These are phyloP conservation scores for Entomortierella chlamydospora DNA, from an alignment of 192 early-diverging fungal genomes.

Conservation along the genomic window DNA sequence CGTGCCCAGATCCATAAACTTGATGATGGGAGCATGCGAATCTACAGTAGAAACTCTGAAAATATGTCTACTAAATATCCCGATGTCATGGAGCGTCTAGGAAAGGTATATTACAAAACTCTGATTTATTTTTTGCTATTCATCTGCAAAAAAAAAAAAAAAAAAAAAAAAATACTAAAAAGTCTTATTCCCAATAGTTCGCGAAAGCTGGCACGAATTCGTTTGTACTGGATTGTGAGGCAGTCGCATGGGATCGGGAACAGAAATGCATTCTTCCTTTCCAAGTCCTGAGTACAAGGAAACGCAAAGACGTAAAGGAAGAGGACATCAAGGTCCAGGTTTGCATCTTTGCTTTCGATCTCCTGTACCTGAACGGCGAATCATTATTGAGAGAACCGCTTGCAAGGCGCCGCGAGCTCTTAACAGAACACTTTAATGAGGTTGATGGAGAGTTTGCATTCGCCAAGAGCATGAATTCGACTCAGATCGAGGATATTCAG, in stretches of 20 bases:
- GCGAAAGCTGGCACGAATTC: slow-evolving; percentile 72
- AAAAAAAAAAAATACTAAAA: not conserved
- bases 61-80: slow-evolving; percentile 94
- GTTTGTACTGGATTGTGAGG: slow-evolving; percentile 98
- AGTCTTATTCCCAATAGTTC: slow-evolving; percentile 44
- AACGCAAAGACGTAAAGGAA: slow-evolving; percentile 93
- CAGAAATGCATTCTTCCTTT: slow-evolving; percentile 94
- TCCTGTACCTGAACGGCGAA: slow-evolving; percentile 94
- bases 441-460: slow-evolving; percentile 91
- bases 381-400: slow-evolving; percentile 84
- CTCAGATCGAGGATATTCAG: slow-evolving; percentile 94
- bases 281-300: slow-evolving; percentile 95
- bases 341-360: slow-evolving; percentile 97
- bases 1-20: slow-evolving; percentile 83
- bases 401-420: slow-evolving; percentile 76
- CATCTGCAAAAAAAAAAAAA: not conserved
- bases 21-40: slow-evolving; percentile 76
- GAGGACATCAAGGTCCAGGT: slow-evolving; percentile 95
- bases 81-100: slow-evolving; percentile 86
- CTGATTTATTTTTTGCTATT: not conserved
- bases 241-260: slow-evolving; percentile 96
- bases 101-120: slow-evolving; percentile 62
- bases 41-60: slow-evolving; percentile 97
- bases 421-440: slow-evolving; percentile 78
- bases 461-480: slow-evolving; percentile 86